Evolutionary conservation across 306 rosid species (phyloP).

Genomic region (cucumber (Cucumis sativus)): Cucumber_9930_V3 NC_026659.2:28637001-28637500

Average conservation of each 20-base stretch:
- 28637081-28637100: slow-evolving; percentile 32
- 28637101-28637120: slow-evolving; percentile 37
- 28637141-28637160: slow-evolving; percentile 58
- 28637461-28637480: no score
- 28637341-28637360: no score
- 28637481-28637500: no score
- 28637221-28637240: slow-evolving; percentile 63
- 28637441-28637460: no score
- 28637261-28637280: neutral
- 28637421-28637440: no score
- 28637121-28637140: slow-evolving; percentile 42
- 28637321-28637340: no score
- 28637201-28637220: slow-evolving; percentile 54
- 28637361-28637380: no score
- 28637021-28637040: slow-evolving; percentile 67
- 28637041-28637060: slow-evolving; percentile 54
- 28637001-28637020: slow-evolving; percentile 48
- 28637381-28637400: no score
- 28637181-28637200: slow-evolving; percentile 80
- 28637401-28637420: no score
- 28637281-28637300: neutral
- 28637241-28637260: neutral
- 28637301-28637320: no score
- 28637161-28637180: slow-evolving; percentile 61
- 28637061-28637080: slow-evolving; percentile 34